Conservation (phyloP, 345 rosid species). For the Mercurialis annua region DNA sequence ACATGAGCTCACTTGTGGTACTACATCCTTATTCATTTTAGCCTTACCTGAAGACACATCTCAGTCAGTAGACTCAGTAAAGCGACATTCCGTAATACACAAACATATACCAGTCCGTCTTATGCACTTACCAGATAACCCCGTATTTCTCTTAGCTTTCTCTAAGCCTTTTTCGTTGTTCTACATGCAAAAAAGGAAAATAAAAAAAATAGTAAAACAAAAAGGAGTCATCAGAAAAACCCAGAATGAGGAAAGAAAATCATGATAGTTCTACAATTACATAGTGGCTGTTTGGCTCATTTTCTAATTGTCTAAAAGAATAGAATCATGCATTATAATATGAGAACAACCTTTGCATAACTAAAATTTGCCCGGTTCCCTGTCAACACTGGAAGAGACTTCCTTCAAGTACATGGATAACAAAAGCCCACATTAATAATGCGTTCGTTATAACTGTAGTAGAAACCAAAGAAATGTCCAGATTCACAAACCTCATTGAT, state of each 20-base stretch:
- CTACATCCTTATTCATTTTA: slow-evolving; percentile 35
- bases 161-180: slow-evolving; percentile 28
- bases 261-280: background rate
- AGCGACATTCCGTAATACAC: background rate
- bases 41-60: slow-evolving; percentile 40
- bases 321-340: background rate
- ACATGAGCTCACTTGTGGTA: slow-evolving; percentile 33
- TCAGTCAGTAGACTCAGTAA: background rate
- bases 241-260: background rate
- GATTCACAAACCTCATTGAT: slow-evolving; percentile 37
- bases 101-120: background rate
- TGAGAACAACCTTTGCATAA: slow-evolving; percentile 25
- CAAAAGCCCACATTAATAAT: slow-evolving; percentile 13
- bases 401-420: slow-evolving; percentile 43
- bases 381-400: slow-evolving; percentile 41
- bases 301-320: background rate
- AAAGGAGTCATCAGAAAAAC: background rate
- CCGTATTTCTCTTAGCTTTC: slow-evolving; percentile 23
- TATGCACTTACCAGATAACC: slow-evolving; percentile 25
- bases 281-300: background rate
- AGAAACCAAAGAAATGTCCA: background rate
- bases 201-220: background rate
- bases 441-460: background rate
- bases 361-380: slow-evolving; percentile 27
- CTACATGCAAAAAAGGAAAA: slow-evolving; percentile 21